Evolutionary conservation across 2,329 filamentous ascomycete species (phyloP).

Genomic region (Scopulariopsis brevicaulis): DNA sequence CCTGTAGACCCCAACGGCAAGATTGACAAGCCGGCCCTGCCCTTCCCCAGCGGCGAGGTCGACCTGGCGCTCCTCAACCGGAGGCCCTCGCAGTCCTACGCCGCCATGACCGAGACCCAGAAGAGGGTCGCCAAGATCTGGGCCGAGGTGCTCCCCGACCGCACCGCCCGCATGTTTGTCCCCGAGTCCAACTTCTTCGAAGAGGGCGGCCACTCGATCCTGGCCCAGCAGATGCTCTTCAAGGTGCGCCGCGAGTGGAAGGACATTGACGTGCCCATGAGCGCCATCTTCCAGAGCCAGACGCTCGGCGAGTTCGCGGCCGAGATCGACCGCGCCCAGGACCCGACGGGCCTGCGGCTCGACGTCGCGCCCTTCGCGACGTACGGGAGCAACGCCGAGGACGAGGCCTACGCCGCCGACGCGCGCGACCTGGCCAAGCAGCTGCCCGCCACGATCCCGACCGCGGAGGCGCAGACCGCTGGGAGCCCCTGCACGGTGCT

Average conservation of each 20-base stretch:
- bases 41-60: slow-evolving; percentile 44
- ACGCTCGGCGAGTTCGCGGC: slow-evolving; percentile 16
- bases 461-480: slow-evolving; percentile 14
- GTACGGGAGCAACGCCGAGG: slow-evolving; percentile 9
- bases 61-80: slow-evolving; percentile 6
- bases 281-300: slow-evolving; percentile 16
- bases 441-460: slow-evolving; percentile 29
- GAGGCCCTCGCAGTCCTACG: slow-evolving; percentile 33
- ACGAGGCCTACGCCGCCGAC: slow-evolving; percentile 38
- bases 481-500: slow-evolving; percentile 48
- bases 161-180: slow-evolving; percentile 8
- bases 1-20: slow-evolving; percentile 65
- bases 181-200: slow-evolving; percentile 26
- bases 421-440: slow-evolving; percentile 35
- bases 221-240: slow-evolving; percentile 45
- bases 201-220: slow-evolving; percentile 24
- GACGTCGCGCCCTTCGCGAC: slow-evolving; percentile 12
- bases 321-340: slow-evolving; percentile 15
- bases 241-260: slow-evolving; percentile 16
- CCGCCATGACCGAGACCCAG: slow-evolving; percentile 20
- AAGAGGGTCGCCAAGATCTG: slow-evolving; percentile 8
- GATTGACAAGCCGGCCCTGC: slow-evolving; percentile 65
- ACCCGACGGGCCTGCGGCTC: slow-evolving; percentile 14
- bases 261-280: slow-evolving; percentile 18
- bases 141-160: slow-evolving; percentile 10